Evolutionary conservation across 2,329 filamentous ascomycete genomes (phyloP).

Genomic region (Xylaria sp.): DNA sequence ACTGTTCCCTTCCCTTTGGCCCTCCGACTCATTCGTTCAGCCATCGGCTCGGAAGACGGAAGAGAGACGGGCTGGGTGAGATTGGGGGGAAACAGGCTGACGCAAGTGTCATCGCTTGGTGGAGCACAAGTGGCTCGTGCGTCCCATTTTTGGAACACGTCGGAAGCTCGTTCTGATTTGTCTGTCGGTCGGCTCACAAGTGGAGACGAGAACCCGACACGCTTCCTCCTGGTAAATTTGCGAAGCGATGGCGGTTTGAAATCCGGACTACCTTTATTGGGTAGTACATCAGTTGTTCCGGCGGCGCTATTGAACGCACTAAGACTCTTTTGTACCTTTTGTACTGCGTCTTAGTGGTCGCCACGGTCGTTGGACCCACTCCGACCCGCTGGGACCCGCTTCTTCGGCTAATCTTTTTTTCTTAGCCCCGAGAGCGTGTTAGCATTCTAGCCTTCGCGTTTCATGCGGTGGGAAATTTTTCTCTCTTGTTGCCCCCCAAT

Average conservation of each 20-base stretch:
- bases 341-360: not conserved
- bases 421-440: not conserved
- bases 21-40: not conserved
- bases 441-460: not conserved
- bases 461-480: not conserved
- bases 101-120: not conserved
- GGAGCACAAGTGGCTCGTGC: constrained; percentile 15
- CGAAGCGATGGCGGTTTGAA: constrained; percentile 3
- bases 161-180: not conserved
- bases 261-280: not conserved
- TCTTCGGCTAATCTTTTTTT: not conserved
- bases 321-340: not conserved
- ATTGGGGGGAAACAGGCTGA: not conserved
- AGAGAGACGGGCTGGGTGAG: not conserved
- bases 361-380: too few species aligned
- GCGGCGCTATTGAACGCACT: not conserved
- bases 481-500: not conserved
- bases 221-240: constrained; percentile 3
- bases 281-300: not conserved
- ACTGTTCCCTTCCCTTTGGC: not conserved
- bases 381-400: not conserved
- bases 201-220: not conserved
- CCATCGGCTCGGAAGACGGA: constrained; percentile 8
- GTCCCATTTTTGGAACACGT: not conserved
- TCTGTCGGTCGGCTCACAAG: not conserved